Evolutionary conservation across 495 filamentous ascomycete species (phyloP).

Genomic region (Penicillium flavigenum): DNA sequence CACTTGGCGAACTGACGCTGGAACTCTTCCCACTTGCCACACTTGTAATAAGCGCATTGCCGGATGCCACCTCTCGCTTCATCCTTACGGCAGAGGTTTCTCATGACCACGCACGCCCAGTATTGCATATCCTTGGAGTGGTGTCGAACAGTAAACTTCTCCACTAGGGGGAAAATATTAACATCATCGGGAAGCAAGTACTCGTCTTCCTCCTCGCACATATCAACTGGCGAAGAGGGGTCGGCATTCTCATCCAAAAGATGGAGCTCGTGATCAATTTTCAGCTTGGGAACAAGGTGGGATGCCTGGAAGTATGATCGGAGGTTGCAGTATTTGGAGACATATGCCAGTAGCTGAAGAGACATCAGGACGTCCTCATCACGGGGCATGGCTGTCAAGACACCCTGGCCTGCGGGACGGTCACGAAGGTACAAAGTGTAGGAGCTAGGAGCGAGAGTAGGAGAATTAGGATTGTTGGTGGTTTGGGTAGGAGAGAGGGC

Average conservation of each 20-base stretch:
- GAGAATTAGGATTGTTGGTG: conserved; percentile 65
- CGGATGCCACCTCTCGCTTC: conserved; percentile 90
- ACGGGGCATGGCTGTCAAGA: conserved; percentile 84
- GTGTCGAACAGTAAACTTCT: conserved; percentile 95
- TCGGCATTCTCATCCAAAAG: conserved; percentile 67
- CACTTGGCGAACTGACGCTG: conserved; percentile 98
- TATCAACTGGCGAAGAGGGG: conserved; percentile 44
- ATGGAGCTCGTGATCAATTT: conserved; percentile 80
- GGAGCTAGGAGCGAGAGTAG: conserved; percentile 65
- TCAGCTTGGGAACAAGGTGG: conserved; percentile 88
- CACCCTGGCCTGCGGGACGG: conserved; percentile 61
- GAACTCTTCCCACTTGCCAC: conserved; percentile 96
- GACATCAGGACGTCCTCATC: conserved; percentile 99
- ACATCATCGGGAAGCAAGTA: conserved; percentile 90
- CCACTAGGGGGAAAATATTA: conserved; percentile 97
- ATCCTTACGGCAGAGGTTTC: conserved; percentile 97
- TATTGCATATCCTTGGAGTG: conserved; percentile 98
- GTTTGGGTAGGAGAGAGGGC: conserved; percentile 77
- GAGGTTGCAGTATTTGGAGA: conserved; percentile 97
- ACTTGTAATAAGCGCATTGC: conserved; percentile 96
- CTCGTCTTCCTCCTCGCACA: conserved; percentile 74
- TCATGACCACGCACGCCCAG: conserved; percentile 98
- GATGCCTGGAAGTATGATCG: conserved; percentile 92
- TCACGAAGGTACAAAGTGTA: conserved; percentile 77
- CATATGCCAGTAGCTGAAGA: conserved; percentile 93